phyloP scores from a whole-genome alignment of 768 basidiomycete species.

The Cantharellus anzutake region DNA sequence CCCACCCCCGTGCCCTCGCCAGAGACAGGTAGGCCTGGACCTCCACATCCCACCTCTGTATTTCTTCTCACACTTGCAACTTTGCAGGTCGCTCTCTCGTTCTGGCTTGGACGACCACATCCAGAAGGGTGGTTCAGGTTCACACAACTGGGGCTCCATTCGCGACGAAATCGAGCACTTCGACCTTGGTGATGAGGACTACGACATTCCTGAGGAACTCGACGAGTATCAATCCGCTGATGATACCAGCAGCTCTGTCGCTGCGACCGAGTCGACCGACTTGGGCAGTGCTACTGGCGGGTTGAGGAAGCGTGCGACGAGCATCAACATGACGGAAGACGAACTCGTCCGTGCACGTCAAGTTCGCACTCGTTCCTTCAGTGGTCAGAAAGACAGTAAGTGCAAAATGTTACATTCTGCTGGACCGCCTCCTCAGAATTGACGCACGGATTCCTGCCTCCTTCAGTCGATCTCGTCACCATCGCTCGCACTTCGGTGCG shows the following conservation, averaged over 20 bases:
- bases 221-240: neutral
- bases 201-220: neutral
- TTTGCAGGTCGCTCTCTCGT: slow-evolving; percentile 2
- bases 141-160: slow-evolving; percentile 5
- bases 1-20: slow-evolving; percentile 5
- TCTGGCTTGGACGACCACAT: slow-evolving; percentile 4
- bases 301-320: slow-evolving; percentile 3
- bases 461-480: slow-evolving; percentile 6
- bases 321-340: slow-evolving; percentile 1
- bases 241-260: neutral
- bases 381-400: neutral
- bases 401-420: neutral
- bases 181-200: slow-evolving; percentile 1
- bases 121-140: slow-evolving; percentile 3
- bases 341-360: neutral
- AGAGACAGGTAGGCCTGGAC: slow-evolving; percentile 3
- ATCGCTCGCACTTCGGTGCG: slow-evolving; percentile 8
- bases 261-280: neutral
- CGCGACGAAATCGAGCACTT: neutral
- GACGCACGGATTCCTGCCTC: neutral
- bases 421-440: neutral
- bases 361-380: neutral
- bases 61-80: neutral
- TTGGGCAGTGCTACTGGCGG: neutral
- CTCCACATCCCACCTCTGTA: neutral